Base-by-base conservation (phyloP, 2,329 filamentous ascomycete species). In the Pseudogymnoascus pannorum region DNA sequence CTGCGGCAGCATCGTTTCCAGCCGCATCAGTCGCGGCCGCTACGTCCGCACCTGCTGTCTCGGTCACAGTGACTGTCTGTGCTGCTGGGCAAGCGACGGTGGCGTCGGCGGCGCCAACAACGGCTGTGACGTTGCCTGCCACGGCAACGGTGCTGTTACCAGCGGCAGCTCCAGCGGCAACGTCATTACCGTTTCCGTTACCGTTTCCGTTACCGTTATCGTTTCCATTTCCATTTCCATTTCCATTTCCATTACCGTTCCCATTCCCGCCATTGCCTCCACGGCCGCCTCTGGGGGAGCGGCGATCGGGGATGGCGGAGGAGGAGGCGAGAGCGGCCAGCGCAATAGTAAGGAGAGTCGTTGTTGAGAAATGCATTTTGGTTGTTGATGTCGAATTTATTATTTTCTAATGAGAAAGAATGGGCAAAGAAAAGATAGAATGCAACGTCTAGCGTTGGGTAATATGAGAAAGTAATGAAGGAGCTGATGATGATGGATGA, bases 21-120 rank as follows among this genome's bases (percentile, higher is more conserved):
- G 36, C 59, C 7, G 7, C n/a, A 5, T 8, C 31, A 35, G 22
- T 48, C 26, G 48, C 33, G 16, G 42, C 20, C 8, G 48, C 26
- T 9, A 24, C 20, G 4, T 42, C 26, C 5, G 40, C 48, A 14
- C n/a, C 18, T 16, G 16, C 33, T n/a, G 44, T 38, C 22, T 24
- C 40, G 18, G 57, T 42, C 33, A 59, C 29, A 6, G 58, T 40
- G 40, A 59, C 40, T 8, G 20, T 40, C 24, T 20, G 18, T 40
- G 58, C 8, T 14, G 38, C 22, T 64, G 42, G 26, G 61, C 38
- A 14, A 29, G 57, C 26, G 61, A 33, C 48, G 60, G 61, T 16
- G 60, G 40, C 42, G 44, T 40, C 20, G 12, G 57, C 31, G 42
- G 51, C 60, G 22, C 58, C 44, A 7, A 54, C 40, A 6, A 29